phyloP scores from a whole-genome alignment of 106 monocot genomes.

The Alisma plantagoaquatica region DNA sequence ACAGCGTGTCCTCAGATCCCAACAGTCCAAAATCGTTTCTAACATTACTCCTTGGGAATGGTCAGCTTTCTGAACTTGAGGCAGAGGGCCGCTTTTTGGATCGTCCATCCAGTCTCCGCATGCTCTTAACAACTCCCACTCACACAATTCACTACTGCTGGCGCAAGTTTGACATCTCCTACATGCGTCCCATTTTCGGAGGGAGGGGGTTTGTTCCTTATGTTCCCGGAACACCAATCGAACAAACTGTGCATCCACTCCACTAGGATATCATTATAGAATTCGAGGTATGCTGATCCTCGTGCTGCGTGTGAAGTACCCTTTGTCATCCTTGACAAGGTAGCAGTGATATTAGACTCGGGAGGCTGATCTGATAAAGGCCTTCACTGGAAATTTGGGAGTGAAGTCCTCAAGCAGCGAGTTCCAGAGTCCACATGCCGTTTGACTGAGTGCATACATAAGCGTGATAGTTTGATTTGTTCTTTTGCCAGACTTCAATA shows the following conservation, averaged over 20 bases:
- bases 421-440: no score
- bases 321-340: no score
- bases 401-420: no score
- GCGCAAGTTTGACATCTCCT: slow-evolving; percentile 78
- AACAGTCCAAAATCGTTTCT: slow-evolving; percentile 42
- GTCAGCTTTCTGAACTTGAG: slow-evolving; percentile 44
- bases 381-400: no score
- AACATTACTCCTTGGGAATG: slow-evolving; percentile 37
- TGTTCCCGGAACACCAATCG: slow-evolving; percentile 78
- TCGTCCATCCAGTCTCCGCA: slow-evolving; percentile 56
- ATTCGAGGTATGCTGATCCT: no score
- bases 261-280: neutral
- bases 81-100: slow-evolving; percentile 3
- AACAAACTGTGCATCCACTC: slow-evolving; percentile 23
- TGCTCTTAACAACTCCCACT: slow-evolving; percentile 68
- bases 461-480: no score
- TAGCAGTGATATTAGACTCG: no score
- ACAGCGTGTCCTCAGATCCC: slow-evolving; percentile 35
- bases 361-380: no score
- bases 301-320: no score
- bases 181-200: slow-evolving; percentile 85
- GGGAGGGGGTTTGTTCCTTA: slow-evolving; percentile 78
- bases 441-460: no score
- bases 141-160: slow-evolving; percentile 79
- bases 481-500: no score